Percentiles rank a stretch among this genome's conserved stretches.
These are phyloP conservation scores for Scalesia atractyloides DNA, from an alignment of 129 eudicot species.

Conservation along the genomic window DNA sequence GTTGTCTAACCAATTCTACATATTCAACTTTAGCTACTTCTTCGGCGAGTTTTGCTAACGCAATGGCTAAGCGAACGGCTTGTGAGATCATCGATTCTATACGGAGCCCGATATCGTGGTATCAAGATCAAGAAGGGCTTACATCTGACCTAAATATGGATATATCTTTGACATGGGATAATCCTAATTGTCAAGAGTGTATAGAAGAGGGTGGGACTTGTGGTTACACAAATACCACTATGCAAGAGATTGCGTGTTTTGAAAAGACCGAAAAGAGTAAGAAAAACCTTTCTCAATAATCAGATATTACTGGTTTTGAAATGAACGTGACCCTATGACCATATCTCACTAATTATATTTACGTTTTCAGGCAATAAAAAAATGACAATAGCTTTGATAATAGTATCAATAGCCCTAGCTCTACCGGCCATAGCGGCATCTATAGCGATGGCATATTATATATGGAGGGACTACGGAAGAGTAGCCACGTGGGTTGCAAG, in stretches of 20 bases:
- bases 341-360: conserved; percentile 6
- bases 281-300: conserved; percentile 11
- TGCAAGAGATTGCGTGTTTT: conserved; percentile 40
- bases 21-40: conserved; percentile 51
- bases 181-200: conserved; percentile 61
- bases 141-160: conserved; percentile 44
- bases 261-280: conserved; percentile 45
- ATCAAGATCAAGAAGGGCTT: conserved; percentile 29
- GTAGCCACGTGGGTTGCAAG: conserved; percentile 23
- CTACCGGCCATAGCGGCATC: conserved; percentile 55
- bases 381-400: conserved; percentile 38
- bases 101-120: conserved; percentile 42
- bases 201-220: conserved; percentile 53
- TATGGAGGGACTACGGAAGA: conserved; percentile 39
- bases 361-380: conserved; percentile 31
- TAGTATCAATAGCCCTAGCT: conserved; percentile 49
- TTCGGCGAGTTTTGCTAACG: conserved; percentile 29
- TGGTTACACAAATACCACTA: conserved; percentile 42
- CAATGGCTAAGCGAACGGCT: conserved; percentile 22
- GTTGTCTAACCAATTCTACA: conserved; percentile 74
- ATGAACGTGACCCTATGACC: not conserved
- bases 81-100: conserved; percentile 33
- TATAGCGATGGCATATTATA: conserved; percentile 30
- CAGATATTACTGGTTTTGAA: not conserved
- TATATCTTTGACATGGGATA: conserved; percentile 58